Evolutionary conservation across 2,329 filamentous ascomycete genomes (phyloP).

Genomic region (Coniella vitis): DNA sequence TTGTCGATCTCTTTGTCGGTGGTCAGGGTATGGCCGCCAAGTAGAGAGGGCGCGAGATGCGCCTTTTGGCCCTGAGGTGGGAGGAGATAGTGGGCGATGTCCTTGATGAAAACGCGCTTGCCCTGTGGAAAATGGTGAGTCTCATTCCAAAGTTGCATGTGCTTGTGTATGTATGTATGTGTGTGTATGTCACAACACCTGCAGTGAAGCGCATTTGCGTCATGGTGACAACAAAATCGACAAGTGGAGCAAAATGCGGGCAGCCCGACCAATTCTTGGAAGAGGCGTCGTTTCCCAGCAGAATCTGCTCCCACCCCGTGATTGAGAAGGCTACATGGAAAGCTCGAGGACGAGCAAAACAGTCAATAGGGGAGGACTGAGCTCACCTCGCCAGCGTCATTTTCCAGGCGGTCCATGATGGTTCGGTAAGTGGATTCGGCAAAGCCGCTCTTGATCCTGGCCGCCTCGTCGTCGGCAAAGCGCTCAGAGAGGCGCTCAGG

Average conservation of each 20-base stretch:
- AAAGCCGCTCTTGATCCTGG: constrained; percentile 57
- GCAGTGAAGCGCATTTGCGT: constrained; percentile 4
- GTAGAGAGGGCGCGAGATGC: constrained; percentile 72
- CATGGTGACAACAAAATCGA: neutral
- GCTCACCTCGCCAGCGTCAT: constrained; percentile 36
- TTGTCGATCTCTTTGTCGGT: constrained; percentile 15
- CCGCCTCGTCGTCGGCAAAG: constrained; percentile 61
- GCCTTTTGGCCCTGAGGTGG: constrained; percentile 64
- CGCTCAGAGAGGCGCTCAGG: constrained; percentile 78
- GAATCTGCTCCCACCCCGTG: no score
- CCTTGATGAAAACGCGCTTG: constrained; percentile 95
- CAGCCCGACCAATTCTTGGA: neutral
- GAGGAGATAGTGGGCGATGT: constrained; percentile 89
- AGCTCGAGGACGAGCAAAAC: neutral
- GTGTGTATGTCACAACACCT: no score
- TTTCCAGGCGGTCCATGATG: constrained; percentile 69
- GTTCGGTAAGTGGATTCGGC: constrained; percentile 64
- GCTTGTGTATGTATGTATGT: neutral
- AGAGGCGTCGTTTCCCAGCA: no score
- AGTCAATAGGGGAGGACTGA: neutral
- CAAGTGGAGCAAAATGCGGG: neutral
- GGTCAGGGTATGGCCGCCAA: constrained; percentile 39
- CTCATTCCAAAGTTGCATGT: neutral
- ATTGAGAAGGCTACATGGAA: no score
- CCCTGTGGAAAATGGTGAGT: constrained; percentile 43